Evolutionary conservation across 192 early-diverging fungal genomes (phyloP).

Genomic region (Thoreauomyces humboldtii): DNA sequence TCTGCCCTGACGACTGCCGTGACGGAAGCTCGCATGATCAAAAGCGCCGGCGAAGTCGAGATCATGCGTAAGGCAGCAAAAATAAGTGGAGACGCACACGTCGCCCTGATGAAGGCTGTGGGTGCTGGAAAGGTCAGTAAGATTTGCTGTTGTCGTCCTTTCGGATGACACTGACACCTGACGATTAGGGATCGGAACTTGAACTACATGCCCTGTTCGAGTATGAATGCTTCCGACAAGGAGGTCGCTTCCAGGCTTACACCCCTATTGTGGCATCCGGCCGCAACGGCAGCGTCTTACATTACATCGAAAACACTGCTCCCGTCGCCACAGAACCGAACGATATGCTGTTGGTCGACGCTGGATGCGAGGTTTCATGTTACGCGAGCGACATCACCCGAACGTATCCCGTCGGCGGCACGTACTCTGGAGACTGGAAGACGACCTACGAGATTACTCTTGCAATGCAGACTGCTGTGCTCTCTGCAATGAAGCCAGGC

Average conservation of each 20-base stretch:
- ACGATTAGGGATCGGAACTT: conserved; percentile 65
- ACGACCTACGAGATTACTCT: conserved; percentile 81
- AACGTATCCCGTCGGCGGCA: conserved; percentile 76
- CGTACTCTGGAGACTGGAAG: conserved; percentile 67
- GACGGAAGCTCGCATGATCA: conserved; percentile 76
- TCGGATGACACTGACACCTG: too few relatives aligned
- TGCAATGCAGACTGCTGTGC: conserved; percentile 73
- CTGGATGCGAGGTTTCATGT: conserved; percentile 62
- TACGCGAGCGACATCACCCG: conserved; percentile 92
- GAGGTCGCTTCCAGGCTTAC: conserved; percentile 76
- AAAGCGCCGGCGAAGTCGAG: conserved; percentile 73
- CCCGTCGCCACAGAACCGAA: conserved; percentile 38
- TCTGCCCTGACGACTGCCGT: conserved; percentile 49
- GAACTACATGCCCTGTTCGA: conserved; percentile 78
- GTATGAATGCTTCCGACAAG: conserved; percentile 62
- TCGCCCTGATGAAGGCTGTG: conserved; percentile 68
- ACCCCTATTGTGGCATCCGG: conserved; percentile 80
- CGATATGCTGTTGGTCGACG: conserved; percentile 62
- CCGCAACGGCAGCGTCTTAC: conserved; percentile 72
- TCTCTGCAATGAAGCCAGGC: conserved; percentile 62
- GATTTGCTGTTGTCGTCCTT: too few relatives aligned
- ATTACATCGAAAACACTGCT: conserved; percentile 76
- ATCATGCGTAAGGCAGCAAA: conserved; percentile 75
- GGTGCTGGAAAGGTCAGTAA: conserved; percentile 57
- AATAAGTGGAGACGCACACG: conserved; percentile 75